A percentile compares a stretch with the other conserved stretches of the same genome.
phyloP scores from a whole-genome alignment of 192 early-diverging fungal genomes.

The Chytriomyces hyalinus region DNA sequence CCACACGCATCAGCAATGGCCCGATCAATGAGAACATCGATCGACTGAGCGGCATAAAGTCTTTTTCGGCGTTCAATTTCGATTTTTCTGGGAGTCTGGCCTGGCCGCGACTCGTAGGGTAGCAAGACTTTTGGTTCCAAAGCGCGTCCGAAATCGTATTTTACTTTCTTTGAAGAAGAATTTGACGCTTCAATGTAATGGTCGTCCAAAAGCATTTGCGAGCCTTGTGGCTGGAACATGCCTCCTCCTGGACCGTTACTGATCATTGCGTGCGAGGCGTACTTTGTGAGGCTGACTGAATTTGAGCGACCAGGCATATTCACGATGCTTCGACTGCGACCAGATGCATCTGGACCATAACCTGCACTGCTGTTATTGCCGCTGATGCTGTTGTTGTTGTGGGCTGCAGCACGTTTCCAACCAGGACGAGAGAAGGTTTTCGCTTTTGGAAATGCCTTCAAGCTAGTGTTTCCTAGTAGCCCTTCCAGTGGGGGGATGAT shows the following conservation, averaged over 20 bases:
- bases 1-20: neutral
- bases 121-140: conserved; percentile 61
- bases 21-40: conserved; percentile 26
- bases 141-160: conserved; percentile 29
- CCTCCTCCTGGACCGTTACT: neutral
- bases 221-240: no score
- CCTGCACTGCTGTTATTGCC: neutral
- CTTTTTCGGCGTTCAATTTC: conserved; percentile 62
- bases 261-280: no score
- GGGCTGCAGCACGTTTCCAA: conserved; percentile 22
- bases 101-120: conserved; percentile 50
- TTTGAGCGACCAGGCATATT: neutral
- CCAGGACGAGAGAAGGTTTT: conserved; percentile 32
- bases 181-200: neutral
- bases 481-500: conserved; percentile 34
- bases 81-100: conserved; percentile 60
- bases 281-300: neutral
- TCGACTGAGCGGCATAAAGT: conserved; percentile 49
- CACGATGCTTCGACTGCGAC: neutral
- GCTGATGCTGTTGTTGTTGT: neutral
- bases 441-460: conserved; percentile 24
- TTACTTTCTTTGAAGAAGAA: neutral
- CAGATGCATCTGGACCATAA: neutral
- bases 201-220: neutral
- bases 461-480: conserved; percentile 4